Percentiles rank a stretch among this genome's conserved stretches.
phyloP scores from a whole-genome alignment of 2,329 filamentous ascomycete species.

The Periconia macrospinosa region DNA sequence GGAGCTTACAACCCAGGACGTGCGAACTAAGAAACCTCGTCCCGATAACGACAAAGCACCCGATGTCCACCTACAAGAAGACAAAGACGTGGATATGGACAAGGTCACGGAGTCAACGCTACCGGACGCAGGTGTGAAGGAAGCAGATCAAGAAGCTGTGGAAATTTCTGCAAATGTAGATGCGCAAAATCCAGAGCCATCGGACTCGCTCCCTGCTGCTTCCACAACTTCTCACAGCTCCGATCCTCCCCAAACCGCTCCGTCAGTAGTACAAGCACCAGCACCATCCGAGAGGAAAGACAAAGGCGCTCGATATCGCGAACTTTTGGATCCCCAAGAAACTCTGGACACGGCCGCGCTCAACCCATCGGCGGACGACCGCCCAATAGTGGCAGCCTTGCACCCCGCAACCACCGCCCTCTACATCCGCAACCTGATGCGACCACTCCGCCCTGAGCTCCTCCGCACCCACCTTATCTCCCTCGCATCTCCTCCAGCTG shows the following conservation, averaged over 20 bases:
- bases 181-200: background rate
- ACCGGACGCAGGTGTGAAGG: slow-evolving; percentile 21
- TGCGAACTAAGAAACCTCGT: slow-evolving; percentile 49
- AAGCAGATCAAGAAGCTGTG: slow-evolving; percentile 5
- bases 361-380: slow-evolving; percentile 30
- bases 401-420: slow-evolving; percentile 54
- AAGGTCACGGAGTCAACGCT: slow-evolving; percentile 31
- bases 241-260: background rate
- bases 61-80: slow-evolving; percentile 32
- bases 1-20: slow-evolving; percentile 34
- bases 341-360: slow-evolving; percentile 7
- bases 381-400: slow-evolving; percentile 39
- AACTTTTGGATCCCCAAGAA: slow-evolving; percentile 26
- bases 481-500: slow-evolving; percentile 64
- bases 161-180: slow-evolving; percentile 4
- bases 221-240: background rate
- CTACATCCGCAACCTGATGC: slow-evolving; percentile 89
- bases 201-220: background rate
- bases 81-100: slow-evolving; percentile 17
- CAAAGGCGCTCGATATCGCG: slow-evolving; percentile 38
- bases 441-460: slow-evolving; percentile 71
- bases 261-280: background rate
- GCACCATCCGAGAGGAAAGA: slow-evolving; percentile 26
- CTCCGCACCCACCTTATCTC: slow-evolving; percentile 70
- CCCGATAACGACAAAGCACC: slow-evolving; percentile 37